A percentile compares a stretch with the other conserved stretches of the same genome.
Evolutionary conservation across 1,284 basidiomycete genomes (phyloP).

Genomic region (Pholiota adiposa): DNA sequence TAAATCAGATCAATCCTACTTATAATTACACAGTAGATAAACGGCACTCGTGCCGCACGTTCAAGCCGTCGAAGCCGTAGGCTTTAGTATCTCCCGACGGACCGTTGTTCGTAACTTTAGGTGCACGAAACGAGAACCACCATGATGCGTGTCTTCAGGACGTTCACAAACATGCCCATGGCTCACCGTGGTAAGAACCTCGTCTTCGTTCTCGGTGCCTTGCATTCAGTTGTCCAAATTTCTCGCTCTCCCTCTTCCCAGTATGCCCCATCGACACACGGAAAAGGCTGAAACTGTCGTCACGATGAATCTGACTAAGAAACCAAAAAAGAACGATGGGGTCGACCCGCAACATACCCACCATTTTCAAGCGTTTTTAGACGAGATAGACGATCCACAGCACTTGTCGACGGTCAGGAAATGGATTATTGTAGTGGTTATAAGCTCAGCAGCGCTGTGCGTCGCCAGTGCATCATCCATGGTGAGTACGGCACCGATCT

Average conservation of each 20-base stretch:
- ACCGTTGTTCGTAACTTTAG: neutral
- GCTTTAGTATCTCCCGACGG: neutral
- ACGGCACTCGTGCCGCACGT: no score
- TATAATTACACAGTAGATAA: no score
- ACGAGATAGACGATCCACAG: conserved; percentile 57
- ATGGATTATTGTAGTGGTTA: conserved; percentile 61
- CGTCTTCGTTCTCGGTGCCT: neutral
- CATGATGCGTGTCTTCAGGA: neutral
- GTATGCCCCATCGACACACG: neutral
- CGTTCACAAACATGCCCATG: neutral
- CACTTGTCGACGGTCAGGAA: conserved; percentile 48
- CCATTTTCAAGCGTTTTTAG: conserved; percentile 40
- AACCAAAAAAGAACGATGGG: neutral
- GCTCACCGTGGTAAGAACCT: neutral
- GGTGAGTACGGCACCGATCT: conserved; percentile 41
- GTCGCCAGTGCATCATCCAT: conserved; percentile 76
- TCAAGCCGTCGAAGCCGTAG: no score
- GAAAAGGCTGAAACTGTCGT: neutral
- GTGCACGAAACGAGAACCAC: neutral
- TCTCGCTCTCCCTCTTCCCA: neutral
- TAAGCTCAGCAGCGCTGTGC: conserved; percentile 59
- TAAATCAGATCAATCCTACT: no score
- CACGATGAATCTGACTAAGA: neutral
- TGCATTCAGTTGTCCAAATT: neutral
- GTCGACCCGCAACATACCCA: conserved; percentile 5